These are phyloP conservation scores for Botrytis squamosa DNA, from an alignment of 2,329 filamentous ascomycete species.

Conservation along the genomic window DNA sequence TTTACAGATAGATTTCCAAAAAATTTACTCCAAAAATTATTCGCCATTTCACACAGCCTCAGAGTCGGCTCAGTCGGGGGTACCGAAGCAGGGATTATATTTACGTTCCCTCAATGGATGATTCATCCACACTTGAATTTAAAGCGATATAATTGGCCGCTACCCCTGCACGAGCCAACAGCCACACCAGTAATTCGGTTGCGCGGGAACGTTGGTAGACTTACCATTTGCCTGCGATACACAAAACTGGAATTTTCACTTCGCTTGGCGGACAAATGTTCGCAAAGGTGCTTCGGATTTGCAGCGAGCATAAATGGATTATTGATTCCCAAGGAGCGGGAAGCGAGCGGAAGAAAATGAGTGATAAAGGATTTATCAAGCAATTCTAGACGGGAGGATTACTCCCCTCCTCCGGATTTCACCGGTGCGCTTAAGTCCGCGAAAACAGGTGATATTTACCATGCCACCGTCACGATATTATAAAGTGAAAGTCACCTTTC, in stretches of 20 bases:
- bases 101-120: too few relatives aligned
- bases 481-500: background rate
- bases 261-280: background rate
- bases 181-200: background rate
- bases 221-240: background rate
- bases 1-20: background rate
- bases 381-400: background rate
- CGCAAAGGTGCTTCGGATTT: background rate
- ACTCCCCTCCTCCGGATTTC: background rate
- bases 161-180: background rate
- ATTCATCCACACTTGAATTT: too few relatives aligned
- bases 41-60: background rate
- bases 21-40: background rate
- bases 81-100: background rate
- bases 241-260: background rate
- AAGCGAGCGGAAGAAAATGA: background rate
- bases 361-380: background rate
- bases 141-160: background rate
- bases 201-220: background rate
- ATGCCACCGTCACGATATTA: background rate
- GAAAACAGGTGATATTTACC: background rate
- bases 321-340: background rate
- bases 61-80: background rate
- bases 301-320: background rate
- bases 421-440: background rate